Conservation (phyloP, 1,139 yeast species). For the Sugiyamaella pinicola region DNA sequence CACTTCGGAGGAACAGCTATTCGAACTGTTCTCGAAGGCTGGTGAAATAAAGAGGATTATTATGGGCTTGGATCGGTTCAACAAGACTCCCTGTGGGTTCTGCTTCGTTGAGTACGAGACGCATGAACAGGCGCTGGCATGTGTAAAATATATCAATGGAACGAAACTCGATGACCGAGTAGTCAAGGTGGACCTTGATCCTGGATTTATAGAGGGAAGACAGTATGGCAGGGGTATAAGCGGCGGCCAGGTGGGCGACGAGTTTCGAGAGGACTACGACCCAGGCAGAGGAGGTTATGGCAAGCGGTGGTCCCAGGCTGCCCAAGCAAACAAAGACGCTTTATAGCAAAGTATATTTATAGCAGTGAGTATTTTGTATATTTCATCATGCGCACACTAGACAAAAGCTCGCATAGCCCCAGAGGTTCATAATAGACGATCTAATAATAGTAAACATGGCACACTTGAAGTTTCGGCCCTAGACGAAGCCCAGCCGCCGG, state of each 20-base stretch:
- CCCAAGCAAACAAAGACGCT: constrained; percentile 15
- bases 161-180: constrained; percentile 80
- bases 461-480: no score
- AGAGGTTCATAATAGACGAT: no score
- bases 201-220: constrained; percentile 92
- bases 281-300: constrained; percentile 61
- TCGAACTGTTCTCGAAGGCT: constrained; percentile 72
- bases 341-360: background rate
- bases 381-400: no score
- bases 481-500: constrained; percentile 8
- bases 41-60: constrained; percentile 78
- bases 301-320: constrained; percentile 32
- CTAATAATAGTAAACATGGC: no score
- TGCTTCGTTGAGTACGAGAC: constrained; percentile 79
- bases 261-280: constrained; percentile 57
- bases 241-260: constrained; percentile 83
- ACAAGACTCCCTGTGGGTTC: constrained; percentile 92
- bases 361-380: background rate
- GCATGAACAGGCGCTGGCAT: constrained; percentile 71
- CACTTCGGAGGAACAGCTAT: constrained; percentile 91
- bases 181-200: constrained; percentile 85
- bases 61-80: constrained; percentile 91
- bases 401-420: no score
- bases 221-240: constrained; percentile 90
- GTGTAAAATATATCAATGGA: constrained; percentile 76